Percentiles rank a stretch among this genome's conserved stretches.
Conservation (phyloP, 805 yeast genomes). For the Ogataea degrootiae region DNA sequence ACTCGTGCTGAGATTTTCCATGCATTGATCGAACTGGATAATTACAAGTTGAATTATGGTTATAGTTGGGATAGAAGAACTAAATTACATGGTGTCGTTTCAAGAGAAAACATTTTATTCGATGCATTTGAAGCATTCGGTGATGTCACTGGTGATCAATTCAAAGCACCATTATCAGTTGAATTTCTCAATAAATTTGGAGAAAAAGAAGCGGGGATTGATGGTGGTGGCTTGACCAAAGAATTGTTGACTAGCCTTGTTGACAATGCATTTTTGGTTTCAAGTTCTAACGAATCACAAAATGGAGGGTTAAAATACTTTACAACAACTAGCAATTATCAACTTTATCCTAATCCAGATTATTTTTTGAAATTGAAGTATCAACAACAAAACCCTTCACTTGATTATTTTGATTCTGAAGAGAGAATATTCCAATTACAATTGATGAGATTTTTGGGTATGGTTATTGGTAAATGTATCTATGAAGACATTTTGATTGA, state of each 20-base stretch:
- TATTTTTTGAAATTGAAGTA: constrained; percentile 24
- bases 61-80: constrained; percentile 23
- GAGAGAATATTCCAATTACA: constrained; percentile 23
- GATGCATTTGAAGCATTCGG: constrained; percentile 68
- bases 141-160: constrained; percentile 40
- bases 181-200: constrained; percentile 70
- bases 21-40: constrained; percentile 53
- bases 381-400: constrained; percentile 19
- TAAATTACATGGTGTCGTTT: constrained; percentile 43
- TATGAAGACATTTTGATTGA: constrained; percentile 81
- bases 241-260: constrained; percentile 78
- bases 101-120: constrained; percentile 65
- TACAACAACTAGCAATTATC: constrained; percentile 45
- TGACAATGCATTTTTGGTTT: constrained; percentile 58
- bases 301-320: constrained; percentile 31
- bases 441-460: constrained; percentile 64
- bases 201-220: constrained; percentile 77
- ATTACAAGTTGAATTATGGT: constrained; percentile 14
- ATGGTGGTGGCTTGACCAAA: constrained; percentile 95
- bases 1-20: constrained; percentile 73
- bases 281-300: constrained; percentile 17
- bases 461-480: constrained; percentile 81
- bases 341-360: constrained; percentile 70
- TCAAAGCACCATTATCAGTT: constrained; percentile 60
- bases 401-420: constrained; percentile 26